Conservation (phyloP, 1,139 yeast genomes). For the Candida albicans region DNA sequence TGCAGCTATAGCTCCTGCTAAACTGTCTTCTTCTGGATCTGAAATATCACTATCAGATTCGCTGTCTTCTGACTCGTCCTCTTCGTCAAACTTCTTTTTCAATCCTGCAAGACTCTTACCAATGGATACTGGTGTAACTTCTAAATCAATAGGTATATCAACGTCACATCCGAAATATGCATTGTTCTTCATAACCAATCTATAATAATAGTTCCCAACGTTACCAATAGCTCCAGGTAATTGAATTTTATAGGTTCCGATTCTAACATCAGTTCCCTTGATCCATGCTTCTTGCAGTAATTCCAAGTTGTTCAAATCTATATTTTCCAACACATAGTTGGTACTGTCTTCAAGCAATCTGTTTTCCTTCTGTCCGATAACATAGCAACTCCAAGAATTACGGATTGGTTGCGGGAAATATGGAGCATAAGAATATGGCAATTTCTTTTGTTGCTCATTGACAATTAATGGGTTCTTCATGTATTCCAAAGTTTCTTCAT, state of each 20-base stretch:
- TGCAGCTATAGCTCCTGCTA: constrained; percentile 66
- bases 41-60: constrained; percentile 54
- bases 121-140: constrained; percentile 53
- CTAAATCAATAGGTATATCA: constrained; percentile 64
- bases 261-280: constrained; percentile 41
- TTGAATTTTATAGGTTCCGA: constrained; percentile 75
- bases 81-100: constrained; percentile 18
- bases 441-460: constrained; percentile 61
- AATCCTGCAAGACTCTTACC: constrained; percentile 15
- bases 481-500: constrained; percentile 59
- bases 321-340: constrained; percentile 55
- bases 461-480: constrained; percentile 70
- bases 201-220: constrained; percentile 61
- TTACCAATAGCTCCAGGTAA: constrained; percentile 64
- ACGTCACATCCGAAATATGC: constrained; percentile 72
- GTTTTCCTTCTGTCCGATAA: constrained; percentile 72
- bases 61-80: constrained; percentile 21
- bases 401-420: constrained; percentile 61
- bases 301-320: constrained; percentile 56
- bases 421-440: constrained; percentile 70
- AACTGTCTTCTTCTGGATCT: constrained; percentile 63
- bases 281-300: constrained; percentile 50
- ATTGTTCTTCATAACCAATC: constrained; percentile 62
- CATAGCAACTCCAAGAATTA: constrained; percentile 66
- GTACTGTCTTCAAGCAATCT: constrained; percentile 65